A percentile compares a stretch with the other conserved stretches of the same genome.
Conservation (phyloP, 345 rosid species). For the Clausena lansium region DNA sequence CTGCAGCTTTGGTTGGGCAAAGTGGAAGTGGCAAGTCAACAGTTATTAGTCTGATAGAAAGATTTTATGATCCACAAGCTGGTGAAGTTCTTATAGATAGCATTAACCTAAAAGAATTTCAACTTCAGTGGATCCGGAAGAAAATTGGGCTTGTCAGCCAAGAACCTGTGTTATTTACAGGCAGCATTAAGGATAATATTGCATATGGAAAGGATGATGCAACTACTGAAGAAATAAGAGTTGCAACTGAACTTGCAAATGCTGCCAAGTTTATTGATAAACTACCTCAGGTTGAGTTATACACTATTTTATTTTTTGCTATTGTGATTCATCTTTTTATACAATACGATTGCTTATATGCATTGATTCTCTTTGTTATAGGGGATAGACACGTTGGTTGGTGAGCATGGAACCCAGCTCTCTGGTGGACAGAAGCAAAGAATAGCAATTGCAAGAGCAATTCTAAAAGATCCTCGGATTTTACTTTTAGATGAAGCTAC, state of each 20-base stretch:
- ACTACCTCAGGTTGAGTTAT: conserved; percentile 51
- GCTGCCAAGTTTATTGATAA: conserved; percentile 75
- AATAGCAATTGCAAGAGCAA: conserved; percentile 86
- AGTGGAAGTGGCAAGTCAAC: conserved; percentile 96
- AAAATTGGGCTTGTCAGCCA: conserved; percentile 84
- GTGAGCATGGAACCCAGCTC: conserved; percentile 90
- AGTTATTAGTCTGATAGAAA: conserved; percentile 66
- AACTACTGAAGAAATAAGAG: conserved; percentile 61
- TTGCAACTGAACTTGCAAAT: conserved; percentile 73
- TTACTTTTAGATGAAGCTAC: conserved; percentile 89
- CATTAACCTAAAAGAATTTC: conserved; percentile 61
- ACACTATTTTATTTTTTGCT: not conserved
- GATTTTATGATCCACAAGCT: conserved; percentile 76
- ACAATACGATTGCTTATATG: not conserved
- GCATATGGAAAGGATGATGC: conserved; percentile 76
- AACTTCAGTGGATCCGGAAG: conserved; percentile 69
- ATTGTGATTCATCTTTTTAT: not conserved
- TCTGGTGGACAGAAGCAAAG: conserved; percentile 98
- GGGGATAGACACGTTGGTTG: conserved; percentile 87
- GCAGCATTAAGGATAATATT: conserved; percentile 68
- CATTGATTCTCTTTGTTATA: conserved; percentile 11
- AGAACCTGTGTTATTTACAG: conserved; percentile 74
- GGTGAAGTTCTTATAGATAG: conserved; percentile 72
- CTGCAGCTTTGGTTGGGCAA: conserved; percentile 80
- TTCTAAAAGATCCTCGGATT: conserved; percentile 70